Percentiles rank a stretch among this genome's conserved stretches.
These are phyloP conservation scores for Elsinoe fawcettii DNA, from an alignment of 2,329 filamentous ascomycete genomes.

Conservation along the genomic window DNA sequence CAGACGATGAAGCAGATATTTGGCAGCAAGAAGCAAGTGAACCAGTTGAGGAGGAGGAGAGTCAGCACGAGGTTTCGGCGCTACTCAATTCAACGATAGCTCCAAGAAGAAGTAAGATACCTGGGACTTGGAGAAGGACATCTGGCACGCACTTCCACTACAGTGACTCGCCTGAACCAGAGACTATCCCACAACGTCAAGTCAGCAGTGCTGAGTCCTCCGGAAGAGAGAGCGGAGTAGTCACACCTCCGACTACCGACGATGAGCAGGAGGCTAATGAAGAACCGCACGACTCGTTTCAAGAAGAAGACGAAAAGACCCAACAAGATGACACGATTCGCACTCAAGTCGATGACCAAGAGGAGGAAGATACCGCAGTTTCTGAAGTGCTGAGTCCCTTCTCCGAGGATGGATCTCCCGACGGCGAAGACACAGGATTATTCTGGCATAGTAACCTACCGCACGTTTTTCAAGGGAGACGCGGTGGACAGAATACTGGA, in stretches of 20 bases:
- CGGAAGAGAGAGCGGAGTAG: constrained; percentile 22
- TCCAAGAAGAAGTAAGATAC: constrained; percentile 34
- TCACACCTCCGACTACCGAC: constrained; percentile 29
- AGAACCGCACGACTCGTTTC: background rate
- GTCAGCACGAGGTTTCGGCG: constrained; percentile 4
- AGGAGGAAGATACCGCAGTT: constrained; percentile 10
- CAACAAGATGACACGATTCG: constrained; percentile 8
- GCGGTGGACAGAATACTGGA: background rate
- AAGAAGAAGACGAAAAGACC: background rate
- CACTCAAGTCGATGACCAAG: constrained; percentile 11
- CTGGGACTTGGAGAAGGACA: constrained; percentile 37
- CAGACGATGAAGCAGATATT: constrained; percentile 31
- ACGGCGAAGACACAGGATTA: constrained; percentile 24
- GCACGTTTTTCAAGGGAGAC: constrained; percentile 18
- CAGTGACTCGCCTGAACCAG: constrained; percentile 30
- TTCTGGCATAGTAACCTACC: constrained; percentile 27
- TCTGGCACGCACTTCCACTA: constrained; percentile 33
- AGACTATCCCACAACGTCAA: constrained; percentile 14
- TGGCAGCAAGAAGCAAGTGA: constrained; percentile 44
- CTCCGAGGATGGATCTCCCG: constrained; percentile 16
- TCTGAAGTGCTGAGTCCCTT: constrained; percentile 16
- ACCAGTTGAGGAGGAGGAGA: constrained; percentile 21
- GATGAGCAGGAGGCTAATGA: constrained; percentile 20
- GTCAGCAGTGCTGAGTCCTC: constrained; percentile 16
- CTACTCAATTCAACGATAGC: constrained; percentile 23